Percentiles rank a stretch among this genome's conserved stretches.
phyloP scores from a whole-genome alignment of 495 filamentous ascomycete genomes.

The Aspergillus ellipticus region DNA sequence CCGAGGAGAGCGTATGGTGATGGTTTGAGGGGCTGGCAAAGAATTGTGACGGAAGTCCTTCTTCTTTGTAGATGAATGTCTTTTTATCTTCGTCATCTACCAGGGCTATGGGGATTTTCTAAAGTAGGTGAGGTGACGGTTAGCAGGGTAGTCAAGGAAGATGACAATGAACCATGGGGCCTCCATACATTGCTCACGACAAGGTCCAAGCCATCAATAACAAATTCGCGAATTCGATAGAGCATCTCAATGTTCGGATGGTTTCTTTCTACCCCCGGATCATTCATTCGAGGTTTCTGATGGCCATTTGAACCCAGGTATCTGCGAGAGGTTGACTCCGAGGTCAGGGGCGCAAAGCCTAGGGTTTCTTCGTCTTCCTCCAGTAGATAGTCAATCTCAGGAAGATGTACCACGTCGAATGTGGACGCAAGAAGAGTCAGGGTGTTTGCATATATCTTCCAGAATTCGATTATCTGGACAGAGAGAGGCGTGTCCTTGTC shows the following conservation, averaged over 20 bases:
- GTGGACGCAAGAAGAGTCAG: slow-evolving; percentile 60
- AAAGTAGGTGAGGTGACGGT: slow-evolving; percentile 1
- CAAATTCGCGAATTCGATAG: slow-evolving; percentile 61
- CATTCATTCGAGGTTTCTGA: slow-evolving; percentile 54
- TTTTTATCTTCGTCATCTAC: slow-evolving; percentile 47
- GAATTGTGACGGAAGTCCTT: slow-evolving; percentile 49
- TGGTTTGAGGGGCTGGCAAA: slow-evolving; percentile 41
- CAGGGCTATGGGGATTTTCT: slow-evolving; percentile 46
- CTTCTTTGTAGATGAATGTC: slow-evolving; percentile 55
- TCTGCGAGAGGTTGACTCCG: slow-evolving; percentile 45
- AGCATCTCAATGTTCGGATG: slow-evolving; percentile 70
- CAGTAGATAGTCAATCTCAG: slow-evolving; percentile 62
- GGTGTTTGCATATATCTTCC: slow-evolving; percentile 67
- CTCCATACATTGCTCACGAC: slow-evolving; percentile 49
- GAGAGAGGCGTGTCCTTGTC: slow-evolving; percentile 55
- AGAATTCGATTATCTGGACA: slow-evolving; percentile 61
- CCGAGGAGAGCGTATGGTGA: slow-evolving; percentile 34
- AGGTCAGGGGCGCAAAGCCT: slow-evolving; percentile 65
- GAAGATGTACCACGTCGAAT: slow-evolving; percentile 55
- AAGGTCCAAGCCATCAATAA: slow-evolving; percentile 61
- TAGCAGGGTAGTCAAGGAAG: slow-evolving; percentile 1
- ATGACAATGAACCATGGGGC: neutral
- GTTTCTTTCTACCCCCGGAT: slow-evolving; percentile 51
- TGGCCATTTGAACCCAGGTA: slow-evolving; percentile 42
- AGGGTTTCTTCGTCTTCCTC: slow-evolving; percentile 74